Evolutionary conservation across 345 rosid species (phyloP).

Genomic region (thale cress (Arabidopsis thaliana)): DNA sequence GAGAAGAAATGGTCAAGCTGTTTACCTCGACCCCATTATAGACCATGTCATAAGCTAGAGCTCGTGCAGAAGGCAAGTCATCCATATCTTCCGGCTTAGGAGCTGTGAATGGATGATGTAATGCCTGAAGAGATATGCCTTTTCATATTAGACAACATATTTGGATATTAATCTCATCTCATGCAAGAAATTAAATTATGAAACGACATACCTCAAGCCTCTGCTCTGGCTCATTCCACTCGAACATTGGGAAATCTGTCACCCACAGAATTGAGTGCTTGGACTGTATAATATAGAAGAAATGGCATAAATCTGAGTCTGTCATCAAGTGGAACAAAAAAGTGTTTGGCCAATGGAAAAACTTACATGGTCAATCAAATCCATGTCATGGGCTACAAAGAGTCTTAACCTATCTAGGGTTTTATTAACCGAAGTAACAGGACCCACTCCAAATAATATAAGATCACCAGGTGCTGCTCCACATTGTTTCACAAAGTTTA

Average conservation of each 20-base stretch:
- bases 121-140: conserved; percentile 57
- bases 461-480: conserved; percentile 85
- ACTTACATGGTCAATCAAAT: conserved; percentile 79
- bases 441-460: conserved; percentile 88
- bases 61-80: conserved; percentile 86
- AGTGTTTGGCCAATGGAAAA: conserved; percentile 14
- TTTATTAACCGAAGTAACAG: conserved; percentile 70
- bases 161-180: conserved; percentile 17
- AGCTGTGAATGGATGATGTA: conserved; percentile 98
- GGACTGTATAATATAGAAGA: conserved; percentile 55
- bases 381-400: conserved; percentile 71
- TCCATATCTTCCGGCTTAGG: conserved; percentile 90
- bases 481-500: conserved; percentile 61
- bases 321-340: not conserved
- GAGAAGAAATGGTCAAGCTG: conserved; percentile 21
- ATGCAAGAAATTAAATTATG: conserved; percentile 20
- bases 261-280: conserved; percentile 92
- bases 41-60: conserved; percentile 98
- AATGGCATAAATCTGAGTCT: conserved; percentile 23
- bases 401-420: conserved; percentile 81
- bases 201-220: conserved; percentile 79
- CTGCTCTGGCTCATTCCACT: conserved; percentile 88
- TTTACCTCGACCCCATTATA: conserved; percentile 95
- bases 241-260: conserved; percentile 97
- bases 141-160: conserved; percentile 21